Evolutionary conservation across 2,329 filamentous ascomycete species (phyloP), one percentile per base, ranked within the genome.

Genomic region (Colletotrichum shisoi): DNA sequence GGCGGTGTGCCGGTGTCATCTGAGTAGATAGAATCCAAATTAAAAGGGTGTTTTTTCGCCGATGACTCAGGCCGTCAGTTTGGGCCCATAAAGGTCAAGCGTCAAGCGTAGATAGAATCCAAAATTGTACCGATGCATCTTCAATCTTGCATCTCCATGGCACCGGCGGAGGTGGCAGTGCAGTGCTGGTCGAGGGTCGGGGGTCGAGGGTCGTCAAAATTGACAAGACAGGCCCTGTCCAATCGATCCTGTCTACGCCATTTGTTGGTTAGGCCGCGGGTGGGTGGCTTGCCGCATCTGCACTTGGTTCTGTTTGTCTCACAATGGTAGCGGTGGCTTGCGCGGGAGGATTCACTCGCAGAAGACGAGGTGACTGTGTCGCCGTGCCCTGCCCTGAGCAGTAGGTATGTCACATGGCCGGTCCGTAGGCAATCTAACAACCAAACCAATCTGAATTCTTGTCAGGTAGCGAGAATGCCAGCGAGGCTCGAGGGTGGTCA

Each of bases 341-440:
- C 49, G 7, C 57, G 57, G 57, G 44, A 59, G 57, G 45, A 59
- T 59, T 59, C 19, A 19, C 44, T 19, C 44, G 56, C 44, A 48
- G 44, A 19, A 58, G 31, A 15, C 57, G 34, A 58, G 17, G 15
- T 24, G 34, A 40, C 15, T 24, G 12, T 11, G 6, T 24, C 19
- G 27, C 45, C 17, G 12, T 15, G 6, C 45, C 34, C 31, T 39
- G n/a, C 31, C 17, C 49, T 37, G 40, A 37, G 45, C 37, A 44
- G 17, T 27, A 63, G 15, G 53, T 49, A 63, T n/a, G 53, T 49
- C 61, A 63, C 15, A 17, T 37, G 46, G 24, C 12, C 57, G 24
- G 31, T 34, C 7, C 31, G 31, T 34, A 34, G 17, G 17, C 11
- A 34, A 34, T 19, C 31, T 27, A 13, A 27, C 2, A 15, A 4